Evolutionary conservation across 495 filamentous ascomycete genomes (phyloP).

Genomic region (Pseudoneurospora amorphoporcata): DNA sequence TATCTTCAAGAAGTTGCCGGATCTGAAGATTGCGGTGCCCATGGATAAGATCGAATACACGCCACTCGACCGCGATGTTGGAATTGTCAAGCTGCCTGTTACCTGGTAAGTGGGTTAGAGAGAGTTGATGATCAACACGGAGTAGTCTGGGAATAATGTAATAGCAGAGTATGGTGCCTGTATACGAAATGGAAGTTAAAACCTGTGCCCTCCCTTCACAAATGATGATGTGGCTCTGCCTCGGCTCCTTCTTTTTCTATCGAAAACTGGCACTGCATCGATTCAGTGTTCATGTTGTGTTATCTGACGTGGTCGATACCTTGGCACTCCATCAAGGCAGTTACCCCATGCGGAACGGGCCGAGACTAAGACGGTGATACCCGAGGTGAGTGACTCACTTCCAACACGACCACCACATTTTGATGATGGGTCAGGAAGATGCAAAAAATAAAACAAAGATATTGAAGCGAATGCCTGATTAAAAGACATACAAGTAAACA

Average conservation of each 20-base stretch:
- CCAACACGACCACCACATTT: background rate
- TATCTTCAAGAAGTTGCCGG: constrained; percentile 20
- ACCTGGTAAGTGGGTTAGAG: constrained; percentile 6
- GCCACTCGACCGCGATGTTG: constrained; percentile 26
- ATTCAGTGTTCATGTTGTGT: background rate
- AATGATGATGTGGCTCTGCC: background rate
- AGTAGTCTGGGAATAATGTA: background rate
- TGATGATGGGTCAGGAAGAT: background rate
- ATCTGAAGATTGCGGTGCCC: constrained; percentile 26
- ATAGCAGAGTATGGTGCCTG: background rate
- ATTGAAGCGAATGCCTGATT: background rate
- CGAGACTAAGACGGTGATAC: background rate
- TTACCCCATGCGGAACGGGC: background rate
- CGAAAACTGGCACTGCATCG: background rate
- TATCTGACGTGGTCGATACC: background rate
- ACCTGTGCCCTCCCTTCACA: background rate
- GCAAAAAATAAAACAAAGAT: background rate
- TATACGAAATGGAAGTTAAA: background rate
- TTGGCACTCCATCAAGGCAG: background rate
- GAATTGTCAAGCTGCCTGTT: constrained; percentile 27
- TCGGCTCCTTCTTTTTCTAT: background rate
- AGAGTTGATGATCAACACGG: background rate
- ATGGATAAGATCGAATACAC: constrained; percentile 29
- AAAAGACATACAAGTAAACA: background rate
- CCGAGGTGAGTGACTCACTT: background rate